Conservation (phyloP, 768 basidiomycete species). For the Pulveroboletus sp. region DNA sequence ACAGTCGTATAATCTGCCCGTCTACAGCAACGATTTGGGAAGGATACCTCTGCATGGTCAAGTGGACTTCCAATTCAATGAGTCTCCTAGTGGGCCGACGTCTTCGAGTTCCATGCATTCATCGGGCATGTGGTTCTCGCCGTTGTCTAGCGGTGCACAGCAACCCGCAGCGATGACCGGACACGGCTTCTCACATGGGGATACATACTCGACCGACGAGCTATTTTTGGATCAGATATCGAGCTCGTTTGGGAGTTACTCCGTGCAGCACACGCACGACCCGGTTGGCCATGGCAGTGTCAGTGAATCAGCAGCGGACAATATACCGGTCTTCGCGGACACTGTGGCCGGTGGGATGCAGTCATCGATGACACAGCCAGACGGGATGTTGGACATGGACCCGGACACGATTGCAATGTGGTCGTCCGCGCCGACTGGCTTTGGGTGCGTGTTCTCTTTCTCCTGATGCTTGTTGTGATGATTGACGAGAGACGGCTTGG, state of each 20-base stretch:
- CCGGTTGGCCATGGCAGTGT: neutral
- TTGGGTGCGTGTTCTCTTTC: conserved; percentile 45
- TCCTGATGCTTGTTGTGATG: neutral
- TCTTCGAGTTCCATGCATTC: conserved; percentile 1
- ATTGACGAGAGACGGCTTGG: neutral
- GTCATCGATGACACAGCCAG: conserved; percentile 1
- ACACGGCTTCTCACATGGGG: conserved; percentile 1
- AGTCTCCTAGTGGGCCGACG: neutral
- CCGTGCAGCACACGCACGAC: neutral
- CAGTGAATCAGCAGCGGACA: neutral
- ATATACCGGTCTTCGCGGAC: conserved; percentile 17
- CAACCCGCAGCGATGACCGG: conserved; percentile 1
- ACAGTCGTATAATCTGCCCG: conserved; percentile 39
- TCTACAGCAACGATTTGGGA: conserved; percentile 55
- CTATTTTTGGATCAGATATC: conserved; percentile 20
- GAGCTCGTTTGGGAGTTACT: conserved; percentile 4
- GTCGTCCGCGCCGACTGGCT: conserved; percentile 55
- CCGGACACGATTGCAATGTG: conserved; percentile 56
- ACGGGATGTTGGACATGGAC: conserved; percentile 31
- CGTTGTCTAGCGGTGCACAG: conserved; percentile 2
- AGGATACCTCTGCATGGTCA: conserved; percentile 44
- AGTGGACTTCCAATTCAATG: conserved; percentile 9
- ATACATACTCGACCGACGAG: conserved; percentile 18
- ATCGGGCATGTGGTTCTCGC: conserved; percentile 20
- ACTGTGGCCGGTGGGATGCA: neutral